Base-by-base conservation (phyloP, 1,284 basidiomycete genomes). In the Fereydounia khargensis region DNA sequence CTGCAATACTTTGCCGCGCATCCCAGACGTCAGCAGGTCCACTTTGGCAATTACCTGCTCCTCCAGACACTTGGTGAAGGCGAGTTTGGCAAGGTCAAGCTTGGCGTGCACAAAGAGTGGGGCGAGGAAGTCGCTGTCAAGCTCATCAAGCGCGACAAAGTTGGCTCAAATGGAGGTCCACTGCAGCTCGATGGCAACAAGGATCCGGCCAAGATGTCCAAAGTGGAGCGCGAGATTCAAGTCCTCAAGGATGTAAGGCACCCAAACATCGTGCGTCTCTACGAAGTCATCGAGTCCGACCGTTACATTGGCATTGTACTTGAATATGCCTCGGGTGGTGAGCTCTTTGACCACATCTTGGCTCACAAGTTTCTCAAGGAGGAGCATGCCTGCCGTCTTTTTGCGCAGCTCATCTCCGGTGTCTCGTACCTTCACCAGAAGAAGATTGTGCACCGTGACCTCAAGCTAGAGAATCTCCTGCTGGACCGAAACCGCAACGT, bases 91-190 rank as follows among this genome's bases (percentile, higher is more conserved):
- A 99, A 99, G 77, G 94, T 99, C 79, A 99, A 98, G 77, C 84
- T 99, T 20, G 95, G 95, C 8, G 82, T 99, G 35, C 94, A 98
- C 76, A 86, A 89, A 40, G 62, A 77, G 59, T 97, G 88, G 85
- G 94, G 91, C 21, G 92, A 97, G 77, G 94, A 98, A 76, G 92
- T 96, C n/a, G 95, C 95, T 13, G 91, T 98, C 76, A 99, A 99
- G 80, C 82, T 99, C 59, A 97, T 98, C 72, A 85, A 92, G 52
- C 81, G 91, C 37, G 91, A 91, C 24, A 95, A 88, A 76, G 85
- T 98, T 50, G 92, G 95, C 65, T 86, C 84, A 43, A 82, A 85
- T 6, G 42, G 67, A 31, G 42, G 49, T 33, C 48, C 45, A 3
- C 53, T 69, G 41, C 44, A 55, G 27, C 40, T 66, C 37, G 57